A percentile compares a stretch with the other conserved stretches of the same genome.
Conservation (phyloP, 1,284 basidiomycete species). For the Thecaphora thlaspeos region DNA sequence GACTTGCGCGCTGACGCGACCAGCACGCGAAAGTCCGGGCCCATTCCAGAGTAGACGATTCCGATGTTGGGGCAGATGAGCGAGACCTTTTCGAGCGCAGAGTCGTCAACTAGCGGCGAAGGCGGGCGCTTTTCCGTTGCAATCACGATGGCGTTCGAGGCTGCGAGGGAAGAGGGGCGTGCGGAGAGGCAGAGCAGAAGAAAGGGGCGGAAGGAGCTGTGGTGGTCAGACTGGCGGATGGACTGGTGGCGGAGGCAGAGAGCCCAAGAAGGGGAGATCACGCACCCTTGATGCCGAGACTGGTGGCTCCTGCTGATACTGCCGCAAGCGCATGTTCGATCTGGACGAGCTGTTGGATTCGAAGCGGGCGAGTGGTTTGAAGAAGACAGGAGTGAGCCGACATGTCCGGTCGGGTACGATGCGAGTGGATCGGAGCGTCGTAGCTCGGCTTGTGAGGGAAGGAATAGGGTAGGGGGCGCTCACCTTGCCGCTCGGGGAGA, state of each 20-base stretch:
- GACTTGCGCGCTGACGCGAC: conserved; percentile 92
- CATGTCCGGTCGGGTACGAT: no score
- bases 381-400: no score
- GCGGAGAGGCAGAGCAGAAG: no score
- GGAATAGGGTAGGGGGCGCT: not conserved
- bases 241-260: conserved; percentile 5
- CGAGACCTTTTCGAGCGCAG: conserved; percentile 90
- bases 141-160: conserved; percentile 97
- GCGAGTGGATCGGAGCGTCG: not conserved
- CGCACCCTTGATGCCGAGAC: conserved; percentile 94
- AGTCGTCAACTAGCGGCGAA: conserved; percentile 94
- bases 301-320: conserved; percentile 81
- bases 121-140: conserved; percentile 99
- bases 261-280: conserved; percentile 18
- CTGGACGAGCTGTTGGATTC: conserved; percentile 66
- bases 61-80: conserved; percentile 98
- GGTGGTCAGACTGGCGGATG: conserved; percentile 19
- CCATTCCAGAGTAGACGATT: conserved; percentile 96
- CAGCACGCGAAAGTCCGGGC: conserved; percentile 93
- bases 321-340: conserved; percentile 99
- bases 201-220: no score
- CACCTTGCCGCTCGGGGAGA: conserved; percentile 90
- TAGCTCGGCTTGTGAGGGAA: not conserved
- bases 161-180: no score
- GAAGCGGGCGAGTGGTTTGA: no score